Evolutionary conservation across 129 eudicot species (phyloP), one percentile per base, ranked within the genome.

Genomic region (Flaveria bidentis): DNA sequence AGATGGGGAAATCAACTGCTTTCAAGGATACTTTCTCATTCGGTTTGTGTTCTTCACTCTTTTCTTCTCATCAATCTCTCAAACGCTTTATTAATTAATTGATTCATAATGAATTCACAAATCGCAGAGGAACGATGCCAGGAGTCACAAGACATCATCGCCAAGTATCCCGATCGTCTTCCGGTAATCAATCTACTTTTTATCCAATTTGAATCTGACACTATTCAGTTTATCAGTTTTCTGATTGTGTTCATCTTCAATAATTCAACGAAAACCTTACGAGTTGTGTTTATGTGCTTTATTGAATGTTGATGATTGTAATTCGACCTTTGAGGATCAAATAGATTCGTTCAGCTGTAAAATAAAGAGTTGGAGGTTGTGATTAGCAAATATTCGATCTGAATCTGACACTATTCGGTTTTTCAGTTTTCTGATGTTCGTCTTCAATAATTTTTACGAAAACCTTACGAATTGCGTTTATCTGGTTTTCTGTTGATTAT

Each of bases 71-170:
- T 28, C 17, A 13, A 42, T 42, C 58, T 18, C 18, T 67, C 17
- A 9, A 42, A 25, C 58, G 30, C 18, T 55, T 64, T 6, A 25
- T 49, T 30, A 26, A 64, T 76, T 28, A 1, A 22, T 49, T 46
- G 61, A 13, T 80, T 11, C 50, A 9, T 45, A 45, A 45, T 45
- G 2, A 8, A 45, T 45, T 45, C 55, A 25, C 42, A 36, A 52
- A 36, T 79, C 28, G 75, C 96, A 93, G 97, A 90, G 23, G 92
- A 90, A 83, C 80, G 97, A 75, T 78, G 67, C 76, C 76, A 84
- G 61, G 98, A 93, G 82, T 90, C 98, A 47, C 86, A 80, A 69
- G 98, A 90, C 9, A 93, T 93, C 76, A 85, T 93, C 26, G 89
- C 96, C 80, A 87, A 85, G 67, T 93, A 89, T 60, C 98, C 98